Conservation (phyloP, 2,329 filamentous ascomycete species). For the Venturia pyrina region DNA sequence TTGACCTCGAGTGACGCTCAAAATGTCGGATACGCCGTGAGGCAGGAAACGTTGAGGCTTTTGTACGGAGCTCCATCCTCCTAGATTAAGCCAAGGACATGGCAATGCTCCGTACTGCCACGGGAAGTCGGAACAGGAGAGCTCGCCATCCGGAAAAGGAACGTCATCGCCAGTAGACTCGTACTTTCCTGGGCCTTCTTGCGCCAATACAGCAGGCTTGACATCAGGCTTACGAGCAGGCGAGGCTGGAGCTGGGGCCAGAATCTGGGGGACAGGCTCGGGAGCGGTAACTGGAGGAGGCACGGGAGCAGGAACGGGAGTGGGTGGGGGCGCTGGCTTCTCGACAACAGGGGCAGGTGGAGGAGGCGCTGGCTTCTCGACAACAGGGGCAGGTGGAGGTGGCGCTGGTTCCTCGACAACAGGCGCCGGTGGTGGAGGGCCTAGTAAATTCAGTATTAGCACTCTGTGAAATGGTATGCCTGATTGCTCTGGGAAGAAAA, state of each 20-base stretch:
- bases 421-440: background rate
- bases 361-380: background rate
- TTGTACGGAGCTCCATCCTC: constrained; percentile 76
- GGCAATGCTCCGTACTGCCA: constrained; percentile 68
- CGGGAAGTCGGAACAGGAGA: constrained; percentile 67
- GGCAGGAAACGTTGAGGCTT: constrained; percentile 25
- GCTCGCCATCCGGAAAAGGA: constrained; percentile 63
- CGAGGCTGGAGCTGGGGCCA: background rate
- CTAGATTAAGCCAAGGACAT: constrained; percentile 57
- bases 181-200: background rate
- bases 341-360: background rate
- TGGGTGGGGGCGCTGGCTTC: background rate
- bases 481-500: too few species aligned
- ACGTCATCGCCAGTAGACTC: constrained; percentile 22
- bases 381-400: background rate
- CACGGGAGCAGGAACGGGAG: background rate
- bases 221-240: background rate
- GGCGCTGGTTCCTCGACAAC: too few species aligned
- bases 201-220: background rate
- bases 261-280: background rate
- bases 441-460: background rate
- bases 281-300: too few species aligned
- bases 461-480: too few species aligned
- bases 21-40: constrained; percentile 43
- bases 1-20: constrained; percentile 54